Percentiles rank a stretch among this genome's conserved stretches.
These are phyloP conservation scores for Macrophomina pseudophaseolina DNA, from an alignment of 2,329 filamentous ascomycete species.

Conservation along the genomic window DNA sequence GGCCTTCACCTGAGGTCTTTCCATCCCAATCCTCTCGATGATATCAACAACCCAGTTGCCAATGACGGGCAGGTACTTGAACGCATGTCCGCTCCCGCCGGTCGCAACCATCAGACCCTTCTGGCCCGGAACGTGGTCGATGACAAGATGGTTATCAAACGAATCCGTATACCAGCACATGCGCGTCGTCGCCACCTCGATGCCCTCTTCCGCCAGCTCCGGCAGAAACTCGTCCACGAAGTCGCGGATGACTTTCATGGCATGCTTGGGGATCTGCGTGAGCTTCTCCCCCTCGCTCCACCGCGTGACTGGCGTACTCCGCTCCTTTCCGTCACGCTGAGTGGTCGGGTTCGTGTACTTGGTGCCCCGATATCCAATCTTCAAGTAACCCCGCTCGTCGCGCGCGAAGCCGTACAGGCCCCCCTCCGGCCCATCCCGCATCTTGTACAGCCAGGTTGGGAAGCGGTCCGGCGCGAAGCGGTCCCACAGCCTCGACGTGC, in stretches of 20 bases:
- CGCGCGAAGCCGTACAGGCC: constrained; percentile 56
- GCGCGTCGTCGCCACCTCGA: not conserved
- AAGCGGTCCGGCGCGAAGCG: constrained; percentile 52
- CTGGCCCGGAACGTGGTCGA: constrained; percentile 32
- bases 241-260: constrained; percentile 33
- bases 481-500: constrained; percentile 44
- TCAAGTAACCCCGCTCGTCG: constrained; percentile 36
- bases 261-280: constrained; percentile 34
- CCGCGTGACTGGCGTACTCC: not conserved
- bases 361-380: constrained; percentile 57
- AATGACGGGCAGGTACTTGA: constrained; percentile 39
- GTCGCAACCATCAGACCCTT: constrained; percentile 36
- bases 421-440: constrained; percentile 40
- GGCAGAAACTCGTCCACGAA: constrained; percentile 52
- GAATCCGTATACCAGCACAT: constrained; percentile 29
- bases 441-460: constrained; percentile 50
- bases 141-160: constrained; percentile 36
- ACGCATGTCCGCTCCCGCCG: constrained; percentile 38
- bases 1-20: constrained; percentile 24
- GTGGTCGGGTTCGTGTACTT: constrained; percentile 52
- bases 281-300: constrained; percentile 3
- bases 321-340: constrained; percentile 43
- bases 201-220: constrained; percentile 39
- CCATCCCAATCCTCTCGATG: constrained; percentile 30
- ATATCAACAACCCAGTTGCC: constrained; percentile 37